Evolutionary conservation across 371 early-diverging fungal genomes (phyloP).

Genomic region (Mortierella sp.): DNA sequence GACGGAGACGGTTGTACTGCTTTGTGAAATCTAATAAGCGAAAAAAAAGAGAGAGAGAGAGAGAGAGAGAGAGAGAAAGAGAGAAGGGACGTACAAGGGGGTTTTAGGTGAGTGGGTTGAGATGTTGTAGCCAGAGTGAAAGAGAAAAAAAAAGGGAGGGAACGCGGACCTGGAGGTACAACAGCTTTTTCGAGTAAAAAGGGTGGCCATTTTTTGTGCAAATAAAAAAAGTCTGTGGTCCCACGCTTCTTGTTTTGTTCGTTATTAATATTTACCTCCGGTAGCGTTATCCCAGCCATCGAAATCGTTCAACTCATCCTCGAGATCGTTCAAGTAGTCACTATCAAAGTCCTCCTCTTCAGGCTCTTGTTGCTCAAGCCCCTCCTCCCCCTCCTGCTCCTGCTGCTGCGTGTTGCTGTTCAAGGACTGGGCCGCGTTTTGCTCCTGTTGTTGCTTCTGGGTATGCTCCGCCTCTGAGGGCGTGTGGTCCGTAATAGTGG

Average conservation of each 20-base stretch:
- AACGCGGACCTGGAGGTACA: constrained; percentile 2
- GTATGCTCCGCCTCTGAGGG: neutral
- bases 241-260: neutral
- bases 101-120: neutral
- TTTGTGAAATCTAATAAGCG: constrained; percentile 86
- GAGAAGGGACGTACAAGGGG: neutral
- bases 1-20: constrained; percentile 89
- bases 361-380: neutral
- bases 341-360: constrained; percentile 19
- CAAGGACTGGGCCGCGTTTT: neutral
- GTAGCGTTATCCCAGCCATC: constrained; percentile 72
- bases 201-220: no score
- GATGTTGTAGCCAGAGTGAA: neutral
- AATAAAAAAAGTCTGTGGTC: neutral
- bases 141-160: neutral
- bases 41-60: no score
- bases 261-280: constrained; percentile 37
- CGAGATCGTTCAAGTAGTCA: constrained; percentile 57
- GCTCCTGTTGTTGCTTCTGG: neutral
- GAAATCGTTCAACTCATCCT: constrained; percentile 74
- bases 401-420: neutral
- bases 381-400: neutral
- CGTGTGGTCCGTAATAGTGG: neutral
- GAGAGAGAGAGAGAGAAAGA: no score
- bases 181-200: neutral